Evolutionary conservation across 495 filamentous ascomycete species (phyloP).

Genomic region (Penicillium manginii): DNA sequence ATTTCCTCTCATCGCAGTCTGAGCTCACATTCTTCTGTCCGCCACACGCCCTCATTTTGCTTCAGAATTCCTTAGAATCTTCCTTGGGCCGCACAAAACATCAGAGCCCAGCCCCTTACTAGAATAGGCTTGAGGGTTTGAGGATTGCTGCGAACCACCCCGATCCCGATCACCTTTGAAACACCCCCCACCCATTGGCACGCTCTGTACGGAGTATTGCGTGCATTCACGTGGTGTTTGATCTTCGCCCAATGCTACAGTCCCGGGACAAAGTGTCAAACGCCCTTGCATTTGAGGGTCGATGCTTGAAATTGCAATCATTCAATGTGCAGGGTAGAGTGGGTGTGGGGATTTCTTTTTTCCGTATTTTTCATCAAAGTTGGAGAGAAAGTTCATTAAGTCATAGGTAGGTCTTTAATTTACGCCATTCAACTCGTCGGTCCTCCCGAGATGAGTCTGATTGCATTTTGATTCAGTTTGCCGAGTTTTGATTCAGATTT

Average conservation of each 20-base stretch:
- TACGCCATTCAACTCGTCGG: too few species aligned
- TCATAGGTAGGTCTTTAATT: too few species aligned
- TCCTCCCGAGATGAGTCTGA: not conserved
- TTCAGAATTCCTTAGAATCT: not conserved
- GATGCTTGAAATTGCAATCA: too few species aligned
- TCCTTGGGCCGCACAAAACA: not conserved
- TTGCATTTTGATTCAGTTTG: not conserved
- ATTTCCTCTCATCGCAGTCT: not conserved
- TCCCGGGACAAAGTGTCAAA: not conserved
- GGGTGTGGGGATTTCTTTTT: too few species aligned
- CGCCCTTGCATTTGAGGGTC: not conserved
- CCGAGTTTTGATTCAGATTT: not conserved
- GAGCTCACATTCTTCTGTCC: not conserved
- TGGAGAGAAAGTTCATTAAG: too few species aligned
- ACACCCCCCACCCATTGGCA: constrained; percentile 4
- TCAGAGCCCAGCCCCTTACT: not conserved
- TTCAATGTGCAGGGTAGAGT: too few species aligned
- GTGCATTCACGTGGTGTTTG: constrained; percentile 4
- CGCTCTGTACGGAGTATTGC: constrained; percentile 1
- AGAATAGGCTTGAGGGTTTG: not conserved
- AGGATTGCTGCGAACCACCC: not conserved
- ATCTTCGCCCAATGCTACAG: constrained; percentile 5
- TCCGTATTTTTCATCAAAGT: too few species aligned
- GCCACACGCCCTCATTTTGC: not conserved
- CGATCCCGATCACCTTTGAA: not conserved